These are phyloP conservation scores for Discostella pseudostelligera DNA, from an alignment of 108 stramenopile genomes.

Conservation along the genomic window DNA sequence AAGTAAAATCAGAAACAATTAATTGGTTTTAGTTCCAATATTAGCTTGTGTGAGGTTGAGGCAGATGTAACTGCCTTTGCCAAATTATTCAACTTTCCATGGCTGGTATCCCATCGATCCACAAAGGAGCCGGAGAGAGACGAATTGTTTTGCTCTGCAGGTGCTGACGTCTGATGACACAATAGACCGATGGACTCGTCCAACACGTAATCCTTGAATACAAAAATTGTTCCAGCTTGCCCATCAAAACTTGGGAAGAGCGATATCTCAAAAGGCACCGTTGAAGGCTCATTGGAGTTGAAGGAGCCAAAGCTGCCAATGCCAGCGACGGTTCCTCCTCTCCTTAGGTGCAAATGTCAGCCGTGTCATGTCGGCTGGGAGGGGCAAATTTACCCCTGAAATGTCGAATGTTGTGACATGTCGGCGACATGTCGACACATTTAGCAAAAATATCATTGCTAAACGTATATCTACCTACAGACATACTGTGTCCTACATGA, in stretches of 20 bases:
- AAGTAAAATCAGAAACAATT: too few species aligned
- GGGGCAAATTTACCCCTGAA: too few species aligned
- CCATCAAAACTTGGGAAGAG: conserved; percentile 68
- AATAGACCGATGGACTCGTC: conserved; percentile 70
- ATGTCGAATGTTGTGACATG: too few species aligned
- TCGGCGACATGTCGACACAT: too few species aligned
- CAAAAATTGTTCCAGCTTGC: conserved; percentile 64
- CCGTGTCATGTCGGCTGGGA: conserved; percentile 55
- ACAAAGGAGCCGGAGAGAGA: conserved; percentile 26
- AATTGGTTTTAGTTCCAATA: too few species aligned
- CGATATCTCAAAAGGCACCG: conserved; percentile 31
- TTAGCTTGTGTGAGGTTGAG: too few species aligned
- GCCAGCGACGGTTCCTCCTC: conserved; percentile 15
- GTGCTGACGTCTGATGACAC: conserved; percentile 53
- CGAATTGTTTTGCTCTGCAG: conserved; percentile 22
- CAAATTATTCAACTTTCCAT: conserved; percentile 30
- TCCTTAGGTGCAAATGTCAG: conserved; percentile 38
- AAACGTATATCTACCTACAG: too few species aligned
- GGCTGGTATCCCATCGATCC: conserved; percentile 36
- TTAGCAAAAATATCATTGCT: too few species aligned
- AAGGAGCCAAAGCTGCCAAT: conserved; percentile 16
- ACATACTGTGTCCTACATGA: too few species aligned
- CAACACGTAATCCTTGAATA: conserved; percentile 68
- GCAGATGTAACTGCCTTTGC: conserved; percentile 38
- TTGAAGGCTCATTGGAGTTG: conserved; percentile 9